phyloP scores from a whole-genome alignment of 1,284 basidiomycete genomes.

The Xerocomus amazonicus region DNA sequence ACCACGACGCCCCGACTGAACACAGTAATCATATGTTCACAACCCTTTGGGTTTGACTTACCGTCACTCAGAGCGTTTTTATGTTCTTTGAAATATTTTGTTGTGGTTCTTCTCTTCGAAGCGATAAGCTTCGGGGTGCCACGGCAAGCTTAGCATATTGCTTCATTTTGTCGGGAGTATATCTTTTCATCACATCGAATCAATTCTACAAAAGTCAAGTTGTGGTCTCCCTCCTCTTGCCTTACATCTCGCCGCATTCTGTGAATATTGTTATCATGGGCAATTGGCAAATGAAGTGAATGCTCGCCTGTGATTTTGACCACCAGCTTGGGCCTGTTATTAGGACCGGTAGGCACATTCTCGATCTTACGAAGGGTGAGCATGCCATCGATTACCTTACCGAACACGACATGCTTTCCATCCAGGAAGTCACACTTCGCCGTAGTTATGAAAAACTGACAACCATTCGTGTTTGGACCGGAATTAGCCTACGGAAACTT shows the following conservation, averaged over 20 bases:
- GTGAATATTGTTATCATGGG: background rate
- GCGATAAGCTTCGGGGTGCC: no score
- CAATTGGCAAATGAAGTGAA: background rate
- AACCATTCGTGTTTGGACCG: slow-evolving; percentile 89
- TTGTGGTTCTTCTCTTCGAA: no score
- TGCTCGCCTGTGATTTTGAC: slow-evolving; percentile 79
- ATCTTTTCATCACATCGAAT: no score
- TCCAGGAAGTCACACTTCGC: slow-evolving; percentile 93
- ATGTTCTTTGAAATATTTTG: no score
- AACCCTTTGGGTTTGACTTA: no score
- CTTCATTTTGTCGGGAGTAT: no score
- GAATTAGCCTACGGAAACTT: slow-evolving; percentile 74
- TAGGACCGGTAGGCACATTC: slow-evolving; percentile 86
- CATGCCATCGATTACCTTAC: slow-evolving; percentile 85
- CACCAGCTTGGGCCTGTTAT: slow-evolving; percentile 79
- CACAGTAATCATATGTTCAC: no score
- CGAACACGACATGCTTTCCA: slow-evolving; percentile 93
- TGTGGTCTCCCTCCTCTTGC: background rate
- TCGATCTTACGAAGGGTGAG: slow-evolving; percentile 92
- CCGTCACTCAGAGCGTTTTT: no score
- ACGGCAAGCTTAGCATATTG: no score
- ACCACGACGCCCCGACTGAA: slow-evolving; percentile 7
- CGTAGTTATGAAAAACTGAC: slow-evolving; percentile 98
- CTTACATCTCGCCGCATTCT: slow-evolving; percentile 35
- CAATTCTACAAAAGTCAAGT: no score